A percentile compares a stretch with the other conserved stretches of the same genome.
Evolutionary conservation across 2,329 filamentous ascomycete genomes (phyloP).

Genomic region (Geosmithia putterillii): DNA sequence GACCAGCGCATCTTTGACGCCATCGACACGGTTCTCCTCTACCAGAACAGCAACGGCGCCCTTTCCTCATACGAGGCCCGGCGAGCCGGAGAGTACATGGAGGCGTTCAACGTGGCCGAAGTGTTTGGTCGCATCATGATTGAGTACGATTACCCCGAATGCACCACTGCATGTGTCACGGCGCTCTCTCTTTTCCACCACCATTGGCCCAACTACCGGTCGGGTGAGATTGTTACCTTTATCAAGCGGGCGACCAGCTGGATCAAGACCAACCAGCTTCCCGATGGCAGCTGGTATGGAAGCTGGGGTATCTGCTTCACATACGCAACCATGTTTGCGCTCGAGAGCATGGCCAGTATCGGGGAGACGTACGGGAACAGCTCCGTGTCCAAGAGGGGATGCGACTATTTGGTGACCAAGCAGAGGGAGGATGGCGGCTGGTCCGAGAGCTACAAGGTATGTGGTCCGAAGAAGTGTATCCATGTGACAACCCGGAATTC

Average conservation of each 20-base stretch:
- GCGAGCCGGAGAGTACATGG: conserved; percentile 64
- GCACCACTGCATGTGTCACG: conserved; percentile 88
- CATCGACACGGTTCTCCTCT: conserved; percentile 79
- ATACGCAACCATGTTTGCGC: conserved; percentile 91
- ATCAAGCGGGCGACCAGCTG: conserved; percentile 65
- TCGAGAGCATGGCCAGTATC: conserved; percentile 71
- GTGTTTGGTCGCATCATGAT: conserved; percentile 98
- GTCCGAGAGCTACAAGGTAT: conserved; percentile 80
- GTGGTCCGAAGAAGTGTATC: not conserved
- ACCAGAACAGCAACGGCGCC: conserved; percentile 78
- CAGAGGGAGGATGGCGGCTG: conserved; percentile 87
- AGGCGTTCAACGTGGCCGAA: conserved; percentile 87
- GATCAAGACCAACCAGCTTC: conserved; percentile 66
- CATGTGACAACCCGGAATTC: conserved; percentile 4
- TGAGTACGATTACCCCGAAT: conserved; percentile 96
- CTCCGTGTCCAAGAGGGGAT: conserved; percentile 57
- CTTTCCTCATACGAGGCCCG: conserved; percentile 84
- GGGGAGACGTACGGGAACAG: conserved; percentile 75
- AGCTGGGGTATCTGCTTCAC: conserved; percentile 98
- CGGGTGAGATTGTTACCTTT: conserved; percentile 60
- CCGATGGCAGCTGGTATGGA: conserved; percentile 93
- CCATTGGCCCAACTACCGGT: conserved; percentile 70
- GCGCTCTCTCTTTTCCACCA: conserved; percentile 72
- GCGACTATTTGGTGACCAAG: conserved; percentile 73
- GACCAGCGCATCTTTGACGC: conserved; percentile 75